Base-by-base conservation (phyloP, 306 rosid genomes). In the Malus fusca region DNA sequence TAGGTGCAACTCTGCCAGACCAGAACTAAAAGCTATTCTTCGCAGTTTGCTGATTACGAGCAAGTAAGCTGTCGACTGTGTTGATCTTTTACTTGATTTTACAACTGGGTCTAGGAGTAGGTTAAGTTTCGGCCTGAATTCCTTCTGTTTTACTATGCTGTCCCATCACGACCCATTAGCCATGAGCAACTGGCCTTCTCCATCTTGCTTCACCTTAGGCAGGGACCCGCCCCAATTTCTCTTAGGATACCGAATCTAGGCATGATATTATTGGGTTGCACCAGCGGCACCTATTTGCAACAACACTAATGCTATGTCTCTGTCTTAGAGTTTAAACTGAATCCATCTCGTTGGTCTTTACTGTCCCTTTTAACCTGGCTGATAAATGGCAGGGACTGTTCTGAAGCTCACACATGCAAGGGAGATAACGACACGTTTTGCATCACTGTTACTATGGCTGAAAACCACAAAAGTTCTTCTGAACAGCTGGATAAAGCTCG, bases 381-480 rank as follows among this genome's bases (percentile, higher is more conserved):
- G 52, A 78, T 84, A 78, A 80, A 74, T 85, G 73, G 56, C 85
- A 92, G 99, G 87, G 83, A 77, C 61, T 92, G 92, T 80, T 82
- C 85, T 73, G 82, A 55, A 56, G 71, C 79, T 67, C 78, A 73
- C 61, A 71, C 77, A n/a, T 67, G 31, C 42, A 72, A 64, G 63
- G 75, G 77, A 72, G 88, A 78, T 55, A 69, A 67, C 58, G 83
- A 77, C 75, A 69, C 72, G 23, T 60, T 60, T 84, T 95, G 98
- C 88, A 87, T 96, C 62, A 79, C 82, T 17, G 87, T 89, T 22
- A 58, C 83, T 60, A 23, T 95, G 53, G 79, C 82, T 68, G 93
- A 90, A 71, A 81, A 78, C 70, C 72, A 86, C 35, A 85, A 66
- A 55, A 81, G 77, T 72, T 59, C 87, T 43, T 69, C 69, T 28